Evolutionary conservation across 306 rosid genomes (phyloP), one percentile per base, ranked within the genome.

Genomic region (Astragalus membranaceus): DNA sequence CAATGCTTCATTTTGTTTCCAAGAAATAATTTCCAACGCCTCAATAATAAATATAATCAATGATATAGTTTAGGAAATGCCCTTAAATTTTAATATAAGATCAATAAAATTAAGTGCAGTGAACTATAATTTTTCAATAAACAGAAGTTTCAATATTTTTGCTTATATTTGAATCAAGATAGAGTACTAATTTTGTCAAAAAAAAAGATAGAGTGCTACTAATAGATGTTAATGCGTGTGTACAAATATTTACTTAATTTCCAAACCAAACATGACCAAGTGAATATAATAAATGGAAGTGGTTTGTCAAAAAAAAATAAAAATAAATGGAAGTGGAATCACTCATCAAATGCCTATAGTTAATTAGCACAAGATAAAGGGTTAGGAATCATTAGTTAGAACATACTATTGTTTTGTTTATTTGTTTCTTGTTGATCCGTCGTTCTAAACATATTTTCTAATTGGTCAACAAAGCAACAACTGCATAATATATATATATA

Each of bases 381-480:
- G 14, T 49, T 69, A 64, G 61, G 62, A 75, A 64, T 36, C 47
- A 42, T 53, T 55, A 42, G 44, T 78, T 72, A 30, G 51, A 49
- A 16, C 8, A 41, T 7, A 47, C 7, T 39, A 46, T 32, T 14
- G 33, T 26, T 74, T 46, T 17, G 30, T 37, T 54, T 30, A 70
- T 37, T 23, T 15, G 9, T 35, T 37, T 49, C 30, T 41, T 56
- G 80, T 46, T 74, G 72, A 49, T 46, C 53, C 10, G 70, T 72
- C 64, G 44, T 41, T 36, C 6, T 64, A 35, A 67, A 5, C 41
- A n/a, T n/a, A 9, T 57, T 49, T 50, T 73, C 48, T 26, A 48
- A 43, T 56, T 77, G 50, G 63, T 66, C 70, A 73, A 49, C 72
- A n/a, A 48, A 54, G 63, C 16, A 17, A 53, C 58, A 41, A 51